These are phyloP conservation scores for Ceratocystis variospora DNA, from an alignment of 2,329 filamentous ascomycete genomes.

Conservation along the genomic window DNA sequence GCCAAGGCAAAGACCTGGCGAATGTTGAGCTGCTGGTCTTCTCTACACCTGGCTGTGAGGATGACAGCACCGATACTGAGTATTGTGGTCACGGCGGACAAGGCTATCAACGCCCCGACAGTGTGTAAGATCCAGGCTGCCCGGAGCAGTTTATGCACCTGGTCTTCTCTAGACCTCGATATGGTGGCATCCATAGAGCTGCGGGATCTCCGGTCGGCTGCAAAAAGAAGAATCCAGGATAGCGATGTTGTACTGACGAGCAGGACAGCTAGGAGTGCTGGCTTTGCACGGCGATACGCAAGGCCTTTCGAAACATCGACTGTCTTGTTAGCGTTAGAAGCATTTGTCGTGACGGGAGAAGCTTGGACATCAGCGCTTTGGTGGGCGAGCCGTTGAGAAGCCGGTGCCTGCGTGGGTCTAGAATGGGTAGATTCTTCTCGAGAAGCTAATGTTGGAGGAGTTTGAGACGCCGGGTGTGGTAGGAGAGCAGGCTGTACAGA, in stretches of 20 bases:
- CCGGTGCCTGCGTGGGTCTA: neutral
- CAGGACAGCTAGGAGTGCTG: conserved; percentile 7
- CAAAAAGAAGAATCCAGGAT: conserved; percentile 15
- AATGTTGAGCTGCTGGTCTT: conserved; percentile 10
- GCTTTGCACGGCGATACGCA: conserved; percentile 15
- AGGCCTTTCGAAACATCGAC: neutral
- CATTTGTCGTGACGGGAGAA: neutral
- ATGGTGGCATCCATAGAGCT: conserved; percentile 11
- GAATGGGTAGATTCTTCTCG: neutral
- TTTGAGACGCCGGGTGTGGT: neutral
- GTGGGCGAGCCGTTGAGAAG: neutral
- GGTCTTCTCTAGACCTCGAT: neutral
- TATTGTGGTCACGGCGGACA: conserved; percentile 9
- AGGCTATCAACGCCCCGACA: conserved; percentile 15
- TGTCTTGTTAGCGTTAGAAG: neutral
- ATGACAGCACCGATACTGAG: conserved; percentile 12
- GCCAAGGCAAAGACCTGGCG: conserved; percentile 17
- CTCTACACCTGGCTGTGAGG: conserved; percentile 8
- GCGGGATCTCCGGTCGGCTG: conserved; percentile 9
- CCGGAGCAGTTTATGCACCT: conserved; percentile 12
- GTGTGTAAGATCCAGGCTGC: conserved; percentile 18
- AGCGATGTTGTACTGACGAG: conserved; percentile 15
- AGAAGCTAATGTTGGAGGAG: neutral
- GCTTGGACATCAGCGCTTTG: neutral
- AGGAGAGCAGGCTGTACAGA: neutral